A percentile compares a stretch with the other conserved stretches of the same genome.
Evolutionary conservation across 164 flowering plant genomes (phyloP).

Genomic region (Aristolochia fimbriata): DNA sequence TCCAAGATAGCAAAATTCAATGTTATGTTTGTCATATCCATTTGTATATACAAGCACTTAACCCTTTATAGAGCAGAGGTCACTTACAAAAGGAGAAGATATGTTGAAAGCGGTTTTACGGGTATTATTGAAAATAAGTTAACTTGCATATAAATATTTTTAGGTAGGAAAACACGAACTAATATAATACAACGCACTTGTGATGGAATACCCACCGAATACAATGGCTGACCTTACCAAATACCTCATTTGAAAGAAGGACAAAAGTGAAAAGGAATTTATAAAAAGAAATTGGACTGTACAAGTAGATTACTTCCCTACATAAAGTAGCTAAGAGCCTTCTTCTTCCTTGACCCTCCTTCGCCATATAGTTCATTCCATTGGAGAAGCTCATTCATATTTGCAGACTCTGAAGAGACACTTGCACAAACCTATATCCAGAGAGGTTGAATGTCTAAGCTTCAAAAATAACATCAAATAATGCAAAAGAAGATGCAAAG

Average conservation of each 20-base stretch:
- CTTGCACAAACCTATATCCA: constrained; percentile 53
- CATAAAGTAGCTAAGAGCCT: constrained; percentile 69
- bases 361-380: constrained; percentile 84
- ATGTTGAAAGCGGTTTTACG: no score
- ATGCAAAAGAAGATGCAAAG: not conserved
- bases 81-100: no score
- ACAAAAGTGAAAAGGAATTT: constrained; percentile 2
- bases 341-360: constrained; percentile 79
- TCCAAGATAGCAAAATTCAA: no score
- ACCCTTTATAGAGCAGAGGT: no score
- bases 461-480: not conserved
- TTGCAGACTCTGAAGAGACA: constrained; percentile 68
- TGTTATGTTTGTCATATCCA: no score
- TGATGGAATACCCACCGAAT: constrained; percentile 15
- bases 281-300: constrained; percentile 17
- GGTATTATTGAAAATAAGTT: no score
- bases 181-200: constrained; percentile 13
- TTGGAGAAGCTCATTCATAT: constrained; percentile 66
- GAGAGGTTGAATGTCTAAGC: not conserved
- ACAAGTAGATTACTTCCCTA: constrained; percentile 29
- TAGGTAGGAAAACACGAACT: not conserved
- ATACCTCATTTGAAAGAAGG: not conserved
- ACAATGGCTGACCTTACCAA: constrained; percentile 1
- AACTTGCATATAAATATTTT: no score
- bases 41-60: no score